Base-by-base conservation (phyloP, 495 filamentous ascomycete species). In the Baudoinia panamericana region DNA sequence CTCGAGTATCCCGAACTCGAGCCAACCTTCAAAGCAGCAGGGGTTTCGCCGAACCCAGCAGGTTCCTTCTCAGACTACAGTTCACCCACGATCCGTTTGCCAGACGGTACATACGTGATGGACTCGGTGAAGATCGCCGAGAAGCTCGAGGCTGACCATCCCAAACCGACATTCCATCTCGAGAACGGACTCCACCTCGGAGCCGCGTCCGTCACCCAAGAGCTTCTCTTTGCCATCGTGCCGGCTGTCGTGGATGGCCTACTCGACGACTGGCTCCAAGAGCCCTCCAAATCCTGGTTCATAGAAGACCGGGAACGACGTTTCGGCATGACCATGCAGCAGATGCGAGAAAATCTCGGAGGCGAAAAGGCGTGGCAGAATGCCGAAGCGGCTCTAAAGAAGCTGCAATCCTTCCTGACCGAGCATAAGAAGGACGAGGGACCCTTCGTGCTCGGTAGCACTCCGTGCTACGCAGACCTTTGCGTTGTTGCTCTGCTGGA, bases 1-100 rank as follows among this genome's bases (percentile, higher is more conserved):
- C 57, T 72, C 38, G 72, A 80, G 49, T 79, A 78, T 53, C 75
- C 75, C 4, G 68, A 77, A 35, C 62, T 81, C 43, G 63, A 54
- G 11, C 57, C 67, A 1, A 61, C 42, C 17, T 53, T 74, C 28
- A 56, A 65, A 43, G 56, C 61, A 11, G 12, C 30, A 46, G 44
- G 15, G 57, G 55, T 64, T 28, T 36, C 57, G 31, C 57, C 63
- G 30, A 74, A 67, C 45, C 38, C 59, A 34, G 54, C 56, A 1
- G 56, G 51, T n/a, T 34, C 48, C 10, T 34, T 37, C 16, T 36
- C 51, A 9, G 38, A 56, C 23, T 78, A 74, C 59, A 71, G 73
- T 4, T 63, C 68, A 45, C 76, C 76, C 2, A 55, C 71, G 18
- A 54, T 78, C 46, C 57, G 50, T 28, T 50, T 71, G 24, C 63